A percentile compares a stretch with the other conserved stretches of the same genome.
Evolutionary conservation across 1,139 yeast genomes (phyloP).

Genomic region (Nakaseomyces glabratus): DNA sequence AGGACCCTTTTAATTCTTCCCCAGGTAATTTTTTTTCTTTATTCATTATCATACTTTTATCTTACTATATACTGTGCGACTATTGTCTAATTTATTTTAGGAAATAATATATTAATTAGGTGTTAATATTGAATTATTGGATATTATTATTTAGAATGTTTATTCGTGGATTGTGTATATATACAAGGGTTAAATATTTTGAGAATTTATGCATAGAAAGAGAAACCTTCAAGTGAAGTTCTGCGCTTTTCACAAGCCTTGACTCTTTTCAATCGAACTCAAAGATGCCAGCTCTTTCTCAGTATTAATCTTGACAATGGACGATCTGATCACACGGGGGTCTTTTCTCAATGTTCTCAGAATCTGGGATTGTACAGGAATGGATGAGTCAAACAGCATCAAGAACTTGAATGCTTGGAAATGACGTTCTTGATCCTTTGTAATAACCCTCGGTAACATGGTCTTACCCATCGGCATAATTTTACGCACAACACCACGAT

Average conservation of each 20-base stretch:
- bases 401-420: constrained; percentile 84
- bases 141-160: too few species aligned
- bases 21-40: too few species aligned
- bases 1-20: too few species aligned
- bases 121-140: background rate
- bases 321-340: constrained; percentile 81
- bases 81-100: background rate
- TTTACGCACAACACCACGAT: constrained; percentile 86
- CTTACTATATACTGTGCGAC: too few species aligned
- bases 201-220: constrained; percentile 41
- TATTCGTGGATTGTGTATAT: constrained; percentile 3
- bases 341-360: constrained; percentile 72
- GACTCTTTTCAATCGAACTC: constrained; percentile 40
- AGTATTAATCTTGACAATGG: constrained; percentile 61
- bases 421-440: constrained; percentile 81
- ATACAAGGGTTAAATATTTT: constrained; percentile 23
- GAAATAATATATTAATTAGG: background rate
- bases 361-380: constrained; percentile 80
- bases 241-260: constrained; percentile 1
- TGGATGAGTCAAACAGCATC: constrained; percentile 77
- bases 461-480: constrained; percentile 72
- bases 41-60: too few species aligned
- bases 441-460: constrained; percentile 70
- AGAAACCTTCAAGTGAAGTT: constrained; percentile 49
- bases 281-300: constrained; percentile 44